Percentiles rank a stretch among this genome's conserved stretches.
phyloP scores from a whole-genome alignment of 176 grass and related monocot species.

The Zea mays region DNA sequence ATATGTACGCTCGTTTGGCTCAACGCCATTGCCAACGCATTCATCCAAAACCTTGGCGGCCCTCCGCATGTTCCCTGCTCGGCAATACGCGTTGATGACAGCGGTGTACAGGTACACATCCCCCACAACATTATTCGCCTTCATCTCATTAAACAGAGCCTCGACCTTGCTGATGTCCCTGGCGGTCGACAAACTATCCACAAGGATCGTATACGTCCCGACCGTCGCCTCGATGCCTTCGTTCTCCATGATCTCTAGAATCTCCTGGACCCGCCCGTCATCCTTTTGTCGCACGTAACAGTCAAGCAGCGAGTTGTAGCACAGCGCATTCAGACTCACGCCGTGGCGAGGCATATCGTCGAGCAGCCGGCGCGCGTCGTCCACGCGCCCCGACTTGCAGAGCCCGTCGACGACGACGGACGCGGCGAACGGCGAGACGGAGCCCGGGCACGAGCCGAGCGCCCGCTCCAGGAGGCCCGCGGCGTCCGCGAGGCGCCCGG shows the following conservation, averaged over 20 bases:
- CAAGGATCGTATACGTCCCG: conserved; percentile 61
- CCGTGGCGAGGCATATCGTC: conserved; percentile 58
- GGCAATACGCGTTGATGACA: conserved; percentile 59
- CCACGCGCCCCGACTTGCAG: conserved; percentile 55
- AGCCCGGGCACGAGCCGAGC: conserved; percentile 14
- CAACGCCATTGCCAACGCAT: conserved; percentile 53
- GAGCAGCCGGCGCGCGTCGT: conserved; percentile 46
- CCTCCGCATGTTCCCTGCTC: conserved; percentile 63
- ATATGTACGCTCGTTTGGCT: conserved; percentile 57
- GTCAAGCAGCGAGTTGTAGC: conserved; percentile 75
- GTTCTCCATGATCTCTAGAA: conserved; percentile 41
- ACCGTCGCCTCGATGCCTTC: conserved; percentile 42
- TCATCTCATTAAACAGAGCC: conserved; percentile 52
- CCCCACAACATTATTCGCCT: conserved; percentile 38
- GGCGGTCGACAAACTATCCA: conserved; percentile 31
- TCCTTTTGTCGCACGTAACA: conserved; percentile 47
- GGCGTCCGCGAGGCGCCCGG: conserved; percentile 45
- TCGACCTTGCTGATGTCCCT: conserved; percentile 55
- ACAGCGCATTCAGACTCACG: conserved; percentile 50
- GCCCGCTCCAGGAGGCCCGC: conserved; percentile 47
- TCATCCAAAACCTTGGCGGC: conserved; percentile 74
- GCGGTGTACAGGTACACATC: conserved; percentile 69
- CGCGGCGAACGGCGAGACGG: conserved; percentile 48
- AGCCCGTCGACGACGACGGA: conserved; percentile 52
- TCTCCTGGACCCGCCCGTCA: conserved; percentile 20